Evolutionary conservation across 768 basidiomycete species (phyloP), one percentile per base, ranked within the genome.

Genomic region (Serendipita vermifera): DNA sequence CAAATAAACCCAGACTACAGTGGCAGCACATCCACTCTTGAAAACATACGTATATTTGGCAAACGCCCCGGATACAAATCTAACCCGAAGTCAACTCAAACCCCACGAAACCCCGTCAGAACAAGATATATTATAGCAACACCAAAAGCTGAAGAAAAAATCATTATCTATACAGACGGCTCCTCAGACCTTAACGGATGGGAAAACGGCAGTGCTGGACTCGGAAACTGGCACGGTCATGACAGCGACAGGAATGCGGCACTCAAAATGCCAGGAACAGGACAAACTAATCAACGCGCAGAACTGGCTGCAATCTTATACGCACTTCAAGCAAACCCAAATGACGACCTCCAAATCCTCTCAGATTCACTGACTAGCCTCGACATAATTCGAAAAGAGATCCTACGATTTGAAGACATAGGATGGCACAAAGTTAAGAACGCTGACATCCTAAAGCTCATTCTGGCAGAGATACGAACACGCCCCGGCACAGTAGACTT

Each of bases 351-450:
- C 5, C 17, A n/a, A 5, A 41, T 41, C 5, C 17, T 41, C 5
- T 20, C 39, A 5, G 39, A 41, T 20, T 6, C 39, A n/a, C 39
- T 6, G 5, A n/a, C 7, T 6, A 41, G 39, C 15, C 17, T 41
- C 5, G 39, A 41, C 7, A 24, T 24, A 41, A 41, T 41, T 24
- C 5, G 39, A 7, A 6, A 5, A 5, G 26, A 41, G 26, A 5
- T n/a, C 17, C 17, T 7, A 41, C 39, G 26, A n/a, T 41, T n/a
- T n/a, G 39, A n/a, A 41, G 39, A 41, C 5, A 41, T 7, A n/a
- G 39, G 39, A 41, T 41, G 39, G 39, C 15, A 41, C 15, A 41
- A n/a, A n/a, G 39, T 41, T 20, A 41, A 41, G 15, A 41, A 41
- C 26, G 15, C 39, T n/a, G 15, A 41, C 5, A 41, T 41, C 17